These are phyloP conservation scores for Cutaneotrichosporon sp. DNA, from an alignment of 1,284 basidiomycete species.

Conservation along the genomic window DNA sequence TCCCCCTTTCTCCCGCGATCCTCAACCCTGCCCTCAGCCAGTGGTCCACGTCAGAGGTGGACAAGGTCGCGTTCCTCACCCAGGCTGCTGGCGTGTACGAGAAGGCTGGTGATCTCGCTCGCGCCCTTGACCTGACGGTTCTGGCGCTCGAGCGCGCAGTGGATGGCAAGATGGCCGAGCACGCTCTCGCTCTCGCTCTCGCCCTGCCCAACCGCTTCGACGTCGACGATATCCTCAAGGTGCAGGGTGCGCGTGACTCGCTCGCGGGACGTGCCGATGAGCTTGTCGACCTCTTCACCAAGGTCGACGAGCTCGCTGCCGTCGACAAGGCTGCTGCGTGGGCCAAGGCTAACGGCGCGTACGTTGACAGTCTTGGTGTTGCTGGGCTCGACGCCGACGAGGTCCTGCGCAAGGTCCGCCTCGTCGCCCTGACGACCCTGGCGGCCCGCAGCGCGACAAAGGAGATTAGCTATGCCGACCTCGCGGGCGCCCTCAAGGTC, in stretches of 20 bases:
- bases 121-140: conserved; percentile 57
- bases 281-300: conserved; percentile 53
- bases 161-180: conserved; percentile 38
- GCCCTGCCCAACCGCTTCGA: conserved; percentile 70
- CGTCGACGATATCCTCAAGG: conserved; percentile 69
- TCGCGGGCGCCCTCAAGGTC: conserved; percentile 69
- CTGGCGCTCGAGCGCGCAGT: conserved; percentile 58
- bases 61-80: conserved; percentile 70
- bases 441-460: conserved; percentile 73
- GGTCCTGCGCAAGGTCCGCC: conserved; percentile 76
- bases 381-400: conserved; percentile 51
- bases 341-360: conserved; percentile 59
- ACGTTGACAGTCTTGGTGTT: conserved; percentile 63
- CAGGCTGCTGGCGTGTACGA: conserved; percentile 65
- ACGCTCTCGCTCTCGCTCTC: conserved; percentile 59
- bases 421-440: conserved; percentile 75
- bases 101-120: conserved; percentile 58
- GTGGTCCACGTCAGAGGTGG: conserved; percentile 68
- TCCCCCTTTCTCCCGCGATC: conserved; percentile 64
- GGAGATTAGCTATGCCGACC: conserved; percentile 70
- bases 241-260: conserved; percentile 40
- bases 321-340: conserved; percentile 68
- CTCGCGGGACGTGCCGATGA: conserved; percentile 38
- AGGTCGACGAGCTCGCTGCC: conserved; percentile 69
- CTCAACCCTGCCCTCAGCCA: conserved; percentile 73